These are phyloP conservation scores for Alternaria metachromatica DNA, from an alignment of 2,329 filamentous ascomycete genomes.

Conservation along the genomic window DNA sequence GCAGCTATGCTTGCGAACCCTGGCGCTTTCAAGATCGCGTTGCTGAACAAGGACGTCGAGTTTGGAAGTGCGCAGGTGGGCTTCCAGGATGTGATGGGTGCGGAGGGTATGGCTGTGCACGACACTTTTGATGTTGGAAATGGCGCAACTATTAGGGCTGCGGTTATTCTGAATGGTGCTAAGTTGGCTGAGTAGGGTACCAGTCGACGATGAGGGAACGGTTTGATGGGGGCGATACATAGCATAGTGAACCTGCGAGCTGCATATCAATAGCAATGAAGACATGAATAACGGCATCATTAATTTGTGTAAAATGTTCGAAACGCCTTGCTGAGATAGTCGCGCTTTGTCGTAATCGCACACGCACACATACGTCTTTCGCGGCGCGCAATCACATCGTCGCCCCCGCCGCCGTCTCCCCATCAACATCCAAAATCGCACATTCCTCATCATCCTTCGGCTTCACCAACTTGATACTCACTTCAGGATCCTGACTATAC, in stretches of 20 bases:
- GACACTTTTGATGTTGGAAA: slow-evolving; percentile 35
- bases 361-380: not conserved
- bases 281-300: not conserved
- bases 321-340: not conserved
- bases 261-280: not conserved
- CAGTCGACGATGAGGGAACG: not conserved
- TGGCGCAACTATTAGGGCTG: slow-evolving; percentile 31
- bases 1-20: slow-evolving; percentile 35
- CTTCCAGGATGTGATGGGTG: slow-evolving; percentile 34
- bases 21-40: slow-evolving; percentile 30
- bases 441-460: slow-evolving; percentile 40
- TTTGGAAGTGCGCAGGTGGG: slow-evolving; percentile 33
- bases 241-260: not conserved
- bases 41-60: slow-evolving; percentile 39
- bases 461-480: slow-evolving; percentile 42
- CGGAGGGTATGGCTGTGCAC: slow-evolving; percentile 27
- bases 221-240: not conserved
- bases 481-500: slow-evolving; percentile 45
- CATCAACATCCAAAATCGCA: slow-evolving; percentile 40
- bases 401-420: slow-evolving; percentile 40
- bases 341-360: not conserved
- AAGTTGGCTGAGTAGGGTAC: slow-evolving; percentile 17
- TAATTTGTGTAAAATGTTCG: not conserved
- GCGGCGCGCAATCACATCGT: slow-evolving; percentile 36
- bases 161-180: slow-evolving; percentile 34